Base-by-base conservation (phyloP, 352 stramenopile species). In the Pythium periplocum region DNA sequence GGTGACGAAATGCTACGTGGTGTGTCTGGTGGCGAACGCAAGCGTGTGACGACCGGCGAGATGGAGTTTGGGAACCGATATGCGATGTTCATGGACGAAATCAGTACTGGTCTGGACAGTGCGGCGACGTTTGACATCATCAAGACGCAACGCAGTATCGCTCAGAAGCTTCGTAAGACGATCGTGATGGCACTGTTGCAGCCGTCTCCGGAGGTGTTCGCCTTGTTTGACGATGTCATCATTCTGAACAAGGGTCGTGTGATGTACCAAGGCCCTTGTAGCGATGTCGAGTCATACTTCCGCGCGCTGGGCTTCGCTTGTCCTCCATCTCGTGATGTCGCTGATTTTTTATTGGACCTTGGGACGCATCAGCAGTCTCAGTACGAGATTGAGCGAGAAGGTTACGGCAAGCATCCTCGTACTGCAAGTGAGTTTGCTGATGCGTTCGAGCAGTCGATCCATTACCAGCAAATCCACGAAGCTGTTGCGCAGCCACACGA, bases 61-160 rank as follows among this genome's bases (percentile, higher is more conserved):
- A 97, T 98, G 77, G 66, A 85, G 33, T 79, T 89, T 40, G 66
- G 68, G 12, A 57, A 71, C 44, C 71, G 75, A 57, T 75, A 66
- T 11, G 72, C 96, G 10, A 46, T 79, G 6, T 71, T 92, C 45
- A 80, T 83, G 61, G 91, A 98, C 65, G 83, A 95, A 68, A 96
- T 98, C 61, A 90, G 70, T 44, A 98, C 89, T 34, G 93, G 93
- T 2, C 72, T 98, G 6, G 91, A 98, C 71, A 85, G 77, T 36
- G 79, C 86, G 1, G 92, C 87, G 4, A 96, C 90, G 3, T 96
- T 75, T 59, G 90, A 97, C 57, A 97, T 98, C 61, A 71, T 87
- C 57, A 63, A 58, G 39, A 63, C 42, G n/a, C 48, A 96, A 7
- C 62, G 51, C 30, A 57, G 70, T 59, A 17, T 62, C 31, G 69